Percentiles rank a stretch among this genome's conserved stretches.
Conservation (phyloP, 176 grass and related monocot genomes). For the Puya raimondii region DNA sequence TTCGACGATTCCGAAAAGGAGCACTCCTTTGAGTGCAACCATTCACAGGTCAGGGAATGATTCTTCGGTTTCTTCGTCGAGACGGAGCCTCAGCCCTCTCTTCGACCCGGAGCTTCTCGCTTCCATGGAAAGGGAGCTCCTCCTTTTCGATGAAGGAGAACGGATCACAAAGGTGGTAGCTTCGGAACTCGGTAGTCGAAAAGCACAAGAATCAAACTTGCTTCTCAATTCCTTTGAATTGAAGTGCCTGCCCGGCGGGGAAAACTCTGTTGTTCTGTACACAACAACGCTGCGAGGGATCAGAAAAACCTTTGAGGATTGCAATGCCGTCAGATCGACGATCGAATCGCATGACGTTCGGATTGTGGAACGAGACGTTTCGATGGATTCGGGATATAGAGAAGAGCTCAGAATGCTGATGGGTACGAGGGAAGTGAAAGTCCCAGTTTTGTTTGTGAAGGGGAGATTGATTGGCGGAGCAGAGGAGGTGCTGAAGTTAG, state of each 20-base stretch:
- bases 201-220: not conserved
- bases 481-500: constrained; percentile 48
- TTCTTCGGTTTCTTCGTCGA: constrained; percentile 1
- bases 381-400: constrained; percentile 60
- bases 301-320: constrained; percentile 65
- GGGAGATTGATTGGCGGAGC: constrained; percentile 52
- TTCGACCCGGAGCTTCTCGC: constrained; percentile 20
- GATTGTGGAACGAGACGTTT: constrained; percentile 74
- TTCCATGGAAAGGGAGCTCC: constrained; percentile 6
- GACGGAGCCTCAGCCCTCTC: constrained; percentile 14
- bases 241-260: constrained; percentile 22
- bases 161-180: constrained; percentile 28
- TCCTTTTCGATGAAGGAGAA: constrained; percentile 19
- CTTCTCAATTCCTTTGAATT: not conserved
- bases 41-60: not conserved
- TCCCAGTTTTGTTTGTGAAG: constrained; percentile 50
- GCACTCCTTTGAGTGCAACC: constrained; percentile 2
- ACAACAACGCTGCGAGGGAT: constrained; percentile 72
- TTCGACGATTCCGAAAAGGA: constrained; percentile 18
- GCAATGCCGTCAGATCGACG: constrained; percentile 48
- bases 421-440: not conserved
- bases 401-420: constrained; percentile 52
- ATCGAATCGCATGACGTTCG: constrained; percentile 58
- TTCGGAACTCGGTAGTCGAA: constrained; percentile 11
- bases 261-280: constrained; percentile 60